These are phyloP conservation scores for Lichtheimia ramosa DNA, from an alignment of 371 early-diverging fungal species.

Conservation along the genomic window DNA sequence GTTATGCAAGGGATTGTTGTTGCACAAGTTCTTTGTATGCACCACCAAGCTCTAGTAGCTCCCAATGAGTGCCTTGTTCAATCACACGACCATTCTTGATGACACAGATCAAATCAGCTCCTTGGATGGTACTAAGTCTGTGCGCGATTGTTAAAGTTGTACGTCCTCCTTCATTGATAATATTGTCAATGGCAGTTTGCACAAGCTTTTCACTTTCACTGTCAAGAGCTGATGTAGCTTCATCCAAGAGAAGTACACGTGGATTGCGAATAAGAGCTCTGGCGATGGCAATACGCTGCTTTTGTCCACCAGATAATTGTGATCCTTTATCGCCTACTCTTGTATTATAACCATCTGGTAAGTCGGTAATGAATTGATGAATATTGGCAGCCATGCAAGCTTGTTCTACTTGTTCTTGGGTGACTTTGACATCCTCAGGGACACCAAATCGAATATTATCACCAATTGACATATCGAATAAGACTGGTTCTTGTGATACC, in stretches of 20 bases:
- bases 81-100: slow-evolving; percentile 77
- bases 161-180: slow-evolving; percentile 51
- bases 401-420: slow-evolving; percentile 59
- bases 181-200: slow-evolving; percentile 82
- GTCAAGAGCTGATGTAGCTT: slow-evolving; percentile 95
- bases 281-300: slow-evolving; percentile 71
- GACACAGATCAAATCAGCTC: slow-evolving; percentile 79
- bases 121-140: slow-evolving; percentile 59
- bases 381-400: slow-evolving; percentile 72
- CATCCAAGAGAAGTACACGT: slow-evolving; percentile 76
- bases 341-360: slow-evolving; percentile 80
- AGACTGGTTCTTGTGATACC: slow-evolving; percentile 87
- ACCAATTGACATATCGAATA: slow-evolving; percentile 76
- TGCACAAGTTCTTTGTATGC: slow-evolving; percentile 38
- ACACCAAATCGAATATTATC: slow-evolving; percentile 79
- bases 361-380: slow-evolving; percentile 68
- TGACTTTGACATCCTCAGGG: slow-evolving; percentile 39
- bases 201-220: slow-evolving; percentile 88
- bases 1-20: slow-evolving; percentile 33
- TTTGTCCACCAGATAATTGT: slow-evolving; percentile 86
- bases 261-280: slow-evolving; percentile 36
- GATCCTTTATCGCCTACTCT: slow-evolving; percentile 73
- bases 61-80: slow-evolving; percentile 83
- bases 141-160: slow-evolving; percentile 66
- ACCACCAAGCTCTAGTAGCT: slow-evolving; percentile 56